A percentile compares a stretch with the other conserved stretches of the same genome.
phyloP scores from a whole-genome alignment of 2,329 filamentous ascomycete genomes.

The Cladosporium phlei region DNA sequence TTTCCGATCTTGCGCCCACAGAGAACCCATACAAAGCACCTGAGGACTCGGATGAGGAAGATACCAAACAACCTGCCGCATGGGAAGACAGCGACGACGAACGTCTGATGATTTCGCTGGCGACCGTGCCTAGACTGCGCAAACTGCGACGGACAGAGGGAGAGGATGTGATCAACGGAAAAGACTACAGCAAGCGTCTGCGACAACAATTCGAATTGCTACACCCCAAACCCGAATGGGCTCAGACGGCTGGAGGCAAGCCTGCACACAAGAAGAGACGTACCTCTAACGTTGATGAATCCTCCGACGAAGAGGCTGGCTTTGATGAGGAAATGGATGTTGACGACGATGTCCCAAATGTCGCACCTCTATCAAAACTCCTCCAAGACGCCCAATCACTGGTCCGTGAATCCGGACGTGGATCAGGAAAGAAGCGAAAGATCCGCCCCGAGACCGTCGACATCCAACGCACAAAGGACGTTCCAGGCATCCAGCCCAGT shows the following conservation, averaged over 20 bases:
- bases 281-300: constrained; percentile 32
- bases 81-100: constrained; percentile 99
- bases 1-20: constrained; percentile 65
- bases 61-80: constrained; percentile 50
- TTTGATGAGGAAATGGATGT: constrained; percentile 48
- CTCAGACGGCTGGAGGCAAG: constrained; percentile 39
- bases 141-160: constrained; percentile 76
- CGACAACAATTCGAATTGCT: constrained; percentile 64
- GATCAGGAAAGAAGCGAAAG: constrained; percentile 57
- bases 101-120: constrained; percentile 74
- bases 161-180: constrained; percentile 81
- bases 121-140: constrained; percentile 66
- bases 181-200: constrained; percentile 76
- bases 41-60: constrained; percentile 38
- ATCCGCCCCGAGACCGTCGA: constrained; percentile 83
- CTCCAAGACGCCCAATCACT: constrained; percentile 70
- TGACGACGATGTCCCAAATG: constrained; percentile 48
- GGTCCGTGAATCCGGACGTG: constrained; percentile 46
- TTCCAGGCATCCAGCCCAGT: constrained; percentile 69
- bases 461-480: constrained; percentile 83
- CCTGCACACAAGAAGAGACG: constrained; percentile 46
- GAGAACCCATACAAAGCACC: constrained; percentile 30
- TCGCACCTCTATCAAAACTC: constrained; percentile 72
- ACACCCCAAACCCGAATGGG: constrained; percentile 60
- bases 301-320: constrained; percentile 29